A percentile compares a stretch with the other conserved stretches of the same genome.
Conservation (phyloP, 345 rosid genomes). For the Eutrema japonicum region DNA sequence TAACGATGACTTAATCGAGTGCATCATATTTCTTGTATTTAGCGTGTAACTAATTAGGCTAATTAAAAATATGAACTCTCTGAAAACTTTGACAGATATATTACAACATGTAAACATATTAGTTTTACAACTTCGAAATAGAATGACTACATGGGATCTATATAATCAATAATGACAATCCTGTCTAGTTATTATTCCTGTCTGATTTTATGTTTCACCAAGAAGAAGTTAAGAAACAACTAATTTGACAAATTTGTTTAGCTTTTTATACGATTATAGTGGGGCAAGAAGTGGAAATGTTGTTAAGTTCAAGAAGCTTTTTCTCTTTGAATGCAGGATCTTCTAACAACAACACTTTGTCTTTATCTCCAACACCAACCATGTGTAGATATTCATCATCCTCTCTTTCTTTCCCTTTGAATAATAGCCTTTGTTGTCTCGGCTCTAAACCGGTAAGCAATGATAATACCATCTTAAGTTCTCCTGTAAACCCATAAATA, state of each 20-base stretch:
- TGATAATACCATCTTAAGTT: constrained; percentile 79
- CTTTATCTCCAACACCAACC: constrained; percentile 89
- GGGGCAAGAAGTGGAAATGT: constrained; percentile 46
- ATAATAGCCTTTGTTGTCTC: constrained; percentile 77
- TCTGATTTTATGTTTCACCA: constrained; percentile 15
- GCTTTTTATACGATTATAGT: constrained; percentile 59
- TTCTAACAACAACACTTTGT: constrained; percentile 76
- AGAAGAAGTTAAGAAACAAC: constrained; percentile 32
- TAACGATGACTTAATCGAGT: neutral
- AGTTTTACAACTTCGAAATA: constrained; percentile 6
- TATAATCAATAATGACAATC: constrained; percentile 1
- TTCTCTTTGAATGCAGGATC: constrained; percentile 84
- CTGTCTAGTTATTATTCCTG: constrained; percentile 18
- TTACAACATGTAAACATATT: constrained; percentile 20
- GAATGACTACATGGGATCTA: neutral
- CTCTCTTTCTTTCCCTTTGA: constrained; percentile 92
- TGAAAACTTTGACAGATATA: neutral
- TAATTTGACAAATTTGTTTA: constrained; percentile 2
- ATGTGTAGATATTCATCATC: constrained; percentile 79
- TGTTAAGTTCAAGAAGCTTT: constrained; percentile 58
- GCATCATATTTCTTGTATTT: constrained; percentile 5
- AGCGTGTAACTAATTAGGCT: neutral
- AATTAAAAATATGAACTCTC: neutral
- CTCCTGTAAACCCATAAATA: constrained; percentile 56
- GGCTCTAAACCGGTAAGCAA: constrained; percentile 74